Percentiles rank a stretch among this genome's conserved stretches.
Conservation (phyloP, 2,329 filamentous ascomycete genomes). For the Monilinia aucupariae region DNA sequence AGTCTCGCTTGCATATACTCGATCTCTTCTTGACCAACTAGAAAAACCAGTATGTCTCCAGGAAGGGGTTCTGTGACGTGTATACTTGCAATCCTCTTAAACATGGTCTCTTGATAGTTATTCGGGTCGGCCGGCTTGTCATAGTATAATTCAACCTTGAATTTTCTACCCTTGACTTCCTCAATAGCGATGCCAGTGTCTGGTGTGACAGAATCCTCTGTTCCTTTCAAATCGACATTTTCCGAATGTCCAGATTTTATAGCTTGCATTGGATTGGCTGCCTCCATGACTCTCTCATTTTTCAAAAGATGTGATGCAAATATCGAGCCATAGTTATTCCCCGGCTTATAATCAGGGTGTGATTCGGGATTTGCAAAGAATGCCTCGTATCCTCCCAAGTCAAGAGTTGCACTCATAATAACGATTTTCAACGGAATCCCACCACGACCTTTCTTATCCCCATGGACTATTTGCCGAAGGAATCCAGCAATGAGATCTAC, state of each 20-base stretch:
- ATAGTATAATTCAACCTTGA: slow-evolving; percentile 74
- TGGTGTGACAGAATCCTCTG: background rate
- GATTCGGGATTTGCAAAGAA: slow-evolving; percentile 56
- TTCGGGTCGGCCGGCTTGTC: slow-evolving; percentile 59
- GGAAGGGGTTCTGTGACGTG: slow-evolving; percentile 86
- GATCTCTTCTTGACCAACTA: slow-evolving; percentile 90
- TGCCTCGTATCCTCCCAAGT: slow-evolving; percentile 68
- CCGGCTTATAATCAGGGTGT: slow-evolving; percentile 31
- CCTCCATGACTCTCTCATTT: slow-evolving; percentile 1
- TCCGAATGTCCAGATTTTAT: background rate
- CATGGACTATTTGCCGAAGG: slow-evolving; percentile 66
- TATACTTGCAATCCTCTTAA: slow-evolving; percentile 79
- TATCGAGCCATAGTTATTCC: slow-evolving; percentile 27
- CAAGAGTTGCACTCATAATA: slow-evolving; percentile 95
- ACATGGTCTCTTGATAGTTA: slow-evolving; percentile 75
- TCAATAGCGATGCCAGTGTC: slow-evolving; percentile 30
- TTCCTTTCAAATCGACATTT: background rate
- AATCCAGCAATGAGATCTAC: slow-evolving; percentile 90
- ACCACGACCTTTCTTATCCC: slow-evolving; percentile 58
- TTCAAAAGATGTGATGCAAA: slow-evolving; percentile 26
- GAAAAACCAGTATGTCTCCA: slow-evolving; percentile 86
- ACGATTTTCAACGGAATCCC: slow-evolving; percentile 78
- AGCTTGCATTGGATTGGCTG: slow-evolving; percentile 7
- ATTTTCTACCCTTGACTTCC: slow-evolving; percentile 81
- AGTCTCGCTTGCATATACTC: slow-evolving; percentile 74